phyloP scores from a whole-genome alignment of 176 grass and related monocot genomes.

The Aegilops sharonensis region DNA sequence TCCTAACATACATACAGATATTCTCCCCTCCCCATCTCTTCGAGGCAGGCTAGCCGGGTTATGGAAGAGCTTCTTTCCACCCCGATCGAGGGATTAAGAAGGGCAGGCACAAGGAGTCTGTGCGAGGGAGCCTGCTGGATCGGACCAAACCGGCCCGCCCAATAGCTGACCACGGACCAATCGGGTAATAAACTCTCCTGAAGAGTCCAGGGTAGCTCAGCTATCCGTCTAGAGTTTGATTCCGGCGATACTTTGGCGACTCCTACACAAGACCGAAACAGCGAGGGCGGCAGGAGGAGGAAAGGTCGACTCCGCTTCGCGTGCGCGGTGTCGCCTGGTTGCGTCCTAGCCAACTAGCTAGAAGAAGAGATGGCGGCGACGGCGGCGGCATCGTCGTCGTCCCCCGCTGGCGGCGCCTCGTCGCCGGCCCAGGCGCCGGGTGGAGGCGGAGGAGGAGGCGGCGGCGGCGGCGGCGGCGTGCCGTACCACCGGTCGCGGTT shows the following conservation, averaged over 20 bases:
- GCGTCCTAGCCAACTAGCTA: not conserved
- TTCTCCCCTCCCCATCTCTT: not conserved
- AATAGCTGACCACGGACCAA: not conserved
- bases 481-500: slow-evolving; percentile 67
- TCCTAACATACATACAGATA: too few species aligned
- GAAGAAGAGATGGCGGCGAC: not conserved
- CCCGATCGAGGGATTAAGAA: not conserved
- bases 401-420: slow-evolving; percentile 23
- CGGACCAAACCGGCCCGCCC: not conserved
- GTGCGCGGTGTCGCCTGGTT: not conserved
- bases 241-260: not conserved
- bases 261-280: not conserved
- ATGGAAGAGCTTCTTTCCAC: slow-evolving; percentile 2
- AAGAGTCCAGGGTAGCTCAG: not conserved
- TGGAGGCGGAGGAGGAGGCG: not conserved
- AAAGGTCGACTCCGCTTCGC: not conserved
- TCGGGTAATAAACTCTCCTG: not conserved
- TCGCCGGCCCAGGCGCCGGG: slow-evolving; percentile 14
- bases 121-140: not conserved
- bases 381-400: slow-evolving; percentile 34
- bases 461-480: not conserved
- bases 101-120: too few species aligned
- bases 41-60: not conserved
- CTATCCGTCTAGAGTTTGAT: not conserved
- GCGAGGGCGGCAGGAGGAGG: too few species aligned